phyloP scores from a whole-genome alignment of 2,329 filamentous ascomycete species.

The Arthrobotrys sphaeroides region DNA sequence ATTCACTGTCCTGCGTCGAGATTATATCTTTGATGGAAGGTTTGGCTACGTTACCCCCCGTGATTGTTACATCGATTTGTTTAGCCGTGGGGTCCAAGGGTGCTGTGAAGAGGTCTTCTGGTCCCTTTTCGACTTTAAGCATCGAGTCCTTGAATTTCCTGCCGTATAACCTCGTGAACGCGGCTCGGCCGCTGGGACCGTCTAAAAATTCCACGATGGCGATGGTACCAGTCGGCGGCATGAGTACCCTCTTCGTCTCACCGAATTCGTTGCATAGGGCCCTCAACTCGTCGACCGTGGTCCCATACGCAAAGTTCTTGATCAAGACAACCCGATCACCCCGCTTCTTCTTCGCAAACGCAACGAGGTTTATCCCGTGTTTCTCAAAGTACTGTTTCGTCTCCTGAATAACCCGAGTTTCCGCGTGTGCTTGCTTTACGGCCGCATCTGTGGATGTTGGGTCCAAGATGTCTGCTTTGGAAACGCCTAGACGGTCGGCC shows the following conservation, averaged over 20 bases:
- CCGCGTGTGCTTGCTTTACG: constrained; percentile 94
- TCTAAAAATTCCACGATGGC: constrained; percentile 90
- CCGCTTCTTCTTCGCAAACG: constrained; percentile 84
- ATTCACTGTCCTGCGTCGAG: constrained; percentile 56
- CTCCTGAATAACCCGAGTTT: constrained; percentile 95
- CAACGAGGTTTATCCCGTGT: constrained; percentile 89
- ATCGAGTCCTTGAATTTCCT: constrained; percentile 89
- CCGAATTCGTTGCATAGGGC: constrained; percentile 87
- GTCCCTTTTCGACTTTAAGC: constrained; percentile 91
- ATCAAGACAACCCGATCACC: constrained; percentile 89
- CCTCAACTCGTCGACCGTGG: constrained; percentile 79
- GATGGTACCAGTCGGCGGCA: constrained; percentile 92
- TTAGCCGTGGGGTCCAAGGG: constrained; percentile 58
- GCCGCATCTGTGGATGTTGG: constrained; percentile 95
- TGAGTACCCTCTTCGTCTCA: constrained; percentile 79
- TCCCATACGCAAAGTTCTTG: constrained; percentile 92
- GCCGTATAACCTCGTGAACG: constrained; percentile 86
- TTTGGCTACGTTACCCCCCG: constrained; percentile 36
- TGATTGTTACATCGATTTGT: constrained; percentile 62
- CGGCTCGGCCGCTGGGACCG: constrained; percentile 79
- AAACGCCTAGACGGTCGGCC: constrained; percentile 83
- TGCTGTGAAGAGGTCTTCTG: constrained; percentile 76
- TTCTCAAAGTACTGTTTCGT: constrained; percentile 89
- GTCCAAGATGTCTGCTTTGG: constrained; percentile 90
- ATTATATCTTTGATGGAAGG: constrained; percentile 48